Evolutionary conservation across 257 asterid genomes (phyloP).

Genomic region (Thymus quinquecostatus): DNA sequence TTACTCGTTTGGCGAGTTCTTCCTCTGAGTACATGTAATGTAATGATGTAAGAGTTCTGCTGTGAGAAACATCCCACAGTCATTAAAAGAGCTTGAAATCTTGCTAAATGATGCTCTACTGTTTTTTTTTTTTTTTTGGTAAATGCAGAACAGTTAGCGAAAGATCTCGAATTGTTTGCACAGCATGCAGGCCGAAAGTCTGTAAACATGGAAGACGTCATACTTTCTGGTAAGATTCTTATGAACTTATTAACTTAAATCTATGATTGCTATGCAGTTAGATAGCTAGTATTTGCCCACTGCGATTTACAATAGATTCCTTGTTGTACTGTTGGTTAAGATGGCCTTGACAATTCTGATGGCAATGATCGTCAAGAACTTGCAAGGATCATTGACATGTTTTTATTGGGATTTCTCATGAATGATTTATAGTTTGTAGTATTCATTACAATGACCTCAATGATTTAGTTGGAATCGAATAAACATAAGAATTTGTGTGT

Average conservation of each 20-base stretch:
- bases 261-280: slow-evolving; percentile 5
- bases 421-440: no score
- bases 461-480: no score
- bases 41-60: slow-evolving; percentile 3
- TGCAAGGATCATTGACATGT: no score
- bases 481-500: no score
- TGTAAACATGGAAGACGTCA: slow-evolving; percentile 96
- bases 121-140: slow-evolving; percentile 14
- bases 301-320: background rate
- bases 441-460: no score
- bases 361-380: no score
- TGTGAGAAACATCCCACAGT: background rate
- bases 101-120: slow-evolving; percentile 12
- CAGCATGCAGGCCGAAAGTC: slow-evolving; percentile 89
- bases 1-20: slow-evolving; percentile 10
- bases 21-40: background rate
- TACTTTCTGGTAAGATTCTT: slow-evolving; percentile 68
- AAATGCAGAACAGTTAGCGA: slow-evolving; percentile 82
- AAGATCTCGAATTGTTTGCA: slow-evolving; percentile 86
- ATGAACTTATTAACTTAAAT: background rate
- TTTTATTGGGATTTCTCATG: no score
- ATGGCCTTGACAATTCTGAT: background rate
- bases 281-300: background rate
- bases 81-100: background rate
- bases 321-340: background rate